Evolutionary conservation across 2,329 filamentous ascomycete genomes (phyloP), one percentile per base, ranked within the genome.

Genomic region (Epichloe sp.): DNA sequence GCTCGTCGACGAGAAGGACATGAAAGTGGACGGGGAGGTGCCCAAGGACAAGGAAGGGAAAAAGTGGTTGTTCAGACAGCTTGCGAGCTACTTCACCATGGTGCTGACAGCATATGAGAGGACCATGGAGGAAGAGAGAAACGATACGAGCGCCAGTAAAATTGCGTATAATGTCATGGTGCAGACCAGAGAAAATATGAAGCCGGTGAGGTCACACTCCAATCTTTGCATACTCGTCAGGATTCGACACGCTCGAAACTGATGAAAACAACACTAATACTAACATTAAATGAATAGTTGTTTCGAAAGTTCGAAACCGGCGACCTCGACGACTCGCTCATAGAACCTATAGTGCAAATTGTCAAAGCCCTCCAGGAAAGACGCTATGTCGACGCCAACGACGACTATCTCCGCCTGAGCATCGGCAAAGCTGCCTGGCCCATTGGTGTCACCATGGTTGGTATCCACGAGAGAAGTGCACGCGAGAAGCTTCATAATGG

Each of bases 371-470:
- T 91, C 4, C 93, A 98, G 68, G 83, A 89, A 63, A 79, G 89
- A 53, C 81, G 88, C 56, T 98, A 98, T 63, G 91, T 98, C 45
- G 87, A 96, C 68, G 93, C 93, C 36, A 97, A 97, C 64, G 88
- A 98, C 65, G 90, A 88, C 0, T 98, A 98, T 67, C 73, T 98
- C 54, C 78, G 88, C 49, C 74, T 98, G 50, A 95, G 88, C 65
- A 98, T 98, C 62, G 89, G 89, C 57, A 95, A 95, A 71, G 90
- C 89, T 58, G 93, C 93, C 15, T 98, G 93, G 93, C 93, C 93
- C 23, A 98, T 98, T 62, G 93, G 93, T 69, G 93, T 98, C 40
- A 98, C 93, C 66, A 98, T 97, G 93, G 93, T 98, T 62, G 93
- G 93, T 75, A 98, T 98, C 60, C 93, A 98, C 78, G 93, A 97